Base-by-base conservation (phyloP, 129 eudicot genomes). In the Flaveria bidentis region DNA sequence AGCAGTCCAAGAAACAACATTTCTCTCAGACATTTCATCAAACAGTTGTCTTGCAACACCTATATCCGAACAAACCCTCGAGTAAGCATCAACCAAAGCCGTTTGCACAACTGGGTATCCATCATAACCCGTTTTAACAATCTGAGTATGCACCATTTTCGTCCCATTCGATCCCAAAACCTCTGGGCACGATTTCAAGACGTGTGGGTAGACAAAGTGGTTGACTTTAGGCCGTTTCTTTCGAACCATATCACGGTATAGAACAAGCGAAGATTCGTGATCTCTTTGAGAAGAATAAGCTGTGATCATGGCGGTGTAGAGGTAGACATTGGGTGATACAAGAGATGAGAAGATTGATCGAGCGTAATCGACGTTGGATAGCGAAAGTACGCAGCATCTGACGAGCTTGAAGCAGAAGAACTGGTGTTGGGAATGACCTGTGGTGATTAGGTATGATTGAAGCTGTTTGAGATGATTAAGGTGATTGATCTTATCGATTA, bases 11-110 rank as follows among this genome's bases (percentile, higher is more conserved):
- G 96, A 69, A 60, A 92, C 93, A 22, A 88, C 91, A 79, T 83
- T 89, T 55, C 91, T 89, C 47, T 87, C 96, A 81, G 91, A 69
- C 86, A 92, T 92, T 87, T 89, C 93, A 79, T 92, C 98, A 10
- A 92, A 92, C 96, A 92, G 71, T 72, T 64, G 61, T 41, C 96
- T 51, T 8, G 98, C 96, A 79, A 75, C 55, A 41, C 66, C 76
- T 13, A 86, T 22, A 80, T 85, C 93, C 18, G 75, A 78, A 30
- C 75, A 76, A 73, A 52, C 83, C 85, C 91, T 89, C 41, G 87
- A 57, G 67, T 92, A 89, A 0, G 88, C 85, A 11, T 86, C 88
- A 78, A 92, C 71, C 10, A 92, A 69, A 64, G 86, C 93, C 61
- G 96, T 89, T 79, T 92, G 87, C 61, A 92, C 97, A 80, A 89